These are phyloP conservation scores for Tranzscheliella williamsii DNA, from an alignment of 1,284 basidiomycete species.

Conservation along the genomic window DNA sequence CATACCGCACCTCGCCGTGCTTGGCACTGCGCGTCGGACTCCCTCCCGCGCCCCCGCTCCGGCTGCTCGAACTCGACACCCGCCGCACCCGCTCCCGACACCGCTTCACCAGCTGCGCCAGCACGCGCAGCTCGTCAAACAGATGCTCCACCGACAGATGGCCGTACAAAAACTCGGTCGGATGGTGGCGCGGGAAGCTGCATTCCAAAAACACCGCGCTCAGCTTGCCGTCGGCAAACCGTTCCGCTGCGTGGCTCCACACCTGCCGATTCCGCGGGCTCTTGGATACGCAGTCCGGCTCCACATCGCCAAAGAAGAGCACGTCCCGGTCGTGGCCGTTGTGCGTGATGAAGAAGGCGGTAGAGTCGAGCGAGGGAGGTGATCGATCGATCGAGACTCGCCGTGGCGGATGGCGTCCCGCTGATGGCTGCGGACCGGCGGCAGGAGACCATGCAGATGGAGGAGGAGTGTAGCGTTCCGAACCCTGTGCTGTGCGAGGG, in stretches of 20 bases:
- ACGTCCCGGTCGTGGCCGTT: conserved; percentile 47
- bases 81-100: conserved; percentile 16
- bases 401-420: conserved; percentile 17
- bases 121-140: conserved; percentile 46
- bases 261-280: conserved; percentile 42
- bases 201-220: conserved; percentile 55
- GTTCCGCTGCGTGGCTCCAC: conserved; percentile 49
- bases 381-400: conserved; percentile 31
- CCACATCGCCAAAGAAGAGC: conserved; percentile 58
- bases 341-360: conserved; percentile 56
- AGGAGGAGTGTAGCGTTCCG: conserved; percentile 26
- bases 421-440: background rate
- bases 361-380: conserved; percentile 48
- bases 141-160: conserved; percentile 50
- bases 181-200: conserved; percentile 48
- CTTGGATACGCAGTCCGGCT: conserved; percentile 50
- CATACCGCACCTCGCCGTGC: conserved; percentile 3
- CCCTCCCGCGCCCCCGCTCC: conserved; percentile 2
- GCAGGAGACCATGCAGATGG: conserved; percentile 25
- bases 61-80: conserved; percentile 10
- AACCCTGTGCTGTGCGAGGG: conserved; percentile 44
- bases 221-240: conserved; percentile 44
- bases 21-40: background rate
- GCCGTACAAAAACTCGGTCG: conserved; percentile 50
- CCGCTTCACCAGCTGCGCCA: conserved; percentile 44